Percentiles rank a stretch among this genome's conserved stretches.
These are phyloP conservation scores for Penicillium sp. DNA, from an alignment of 2,329 filamentous ascomycete species.

Conservation along the genomic window DNA sequence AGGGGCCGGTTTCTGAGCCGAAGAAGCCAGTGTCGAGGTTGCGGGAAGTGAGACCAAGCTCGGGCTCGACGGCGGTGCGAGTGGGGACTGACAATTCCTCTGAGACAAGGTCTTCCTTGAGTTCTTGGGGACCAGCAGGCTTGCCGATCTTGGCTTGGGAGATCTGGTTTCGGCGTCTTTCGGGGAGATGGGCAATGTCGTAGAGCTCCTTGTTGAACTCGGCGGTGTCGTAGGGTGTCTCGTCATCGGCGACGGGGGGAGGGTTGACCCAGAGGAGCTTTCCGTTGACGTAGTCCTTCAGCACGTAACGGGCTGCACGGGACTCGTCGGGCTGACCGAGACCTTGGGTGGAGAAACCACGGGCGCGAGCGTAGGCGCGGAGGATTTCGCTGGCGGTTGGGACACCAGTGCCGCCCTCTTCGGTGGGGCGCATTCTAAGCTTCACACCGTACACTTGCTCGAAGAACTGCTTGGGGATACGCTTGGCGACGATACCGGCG, in stretches of 20 bases:
- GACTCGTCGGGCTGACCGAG: slow-evolving; percentile 92
- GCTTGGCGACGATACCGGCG: slow-evolving; percentile 75
- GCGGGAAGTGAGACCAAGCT: slow-evolving; percentile 69
- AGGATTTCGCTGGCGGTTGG: slow-evolving; percentile 86
- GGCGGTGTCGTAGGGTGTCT: slow-evolving; percentile 60
- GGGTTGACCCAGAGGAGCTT: slow-evolving; percentile 92
- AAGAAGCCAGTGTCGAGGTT: slow-evolving; percentile 91
- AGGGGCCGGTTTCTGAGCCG: slow-evolving; percentile 59
- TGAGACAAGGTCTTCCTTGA: slow-evolving; percentile 33
- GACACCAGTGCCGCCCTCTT: slow-evolving; percentile 88
- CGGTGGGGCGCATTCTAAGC: slow-evolving; percentile 75
- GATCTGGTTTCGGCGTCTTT: slow-evolving; percentile 70
- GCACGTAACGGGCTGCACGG: slow-evolving; percentile 80
- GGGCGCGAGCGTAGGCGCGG: slow-evolving; percentile 79
- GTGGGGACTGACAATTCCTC: slow-evolving; percentile 20
- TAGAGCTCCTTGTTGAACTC: slow-evolving; percentile 92
- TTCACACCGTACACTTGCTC: slow-evolving; percentile 94
- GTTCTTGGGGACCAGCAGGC: slow-evolving; percentile 38
- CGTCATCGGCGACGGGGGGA: slow-evolving; percentile 59
- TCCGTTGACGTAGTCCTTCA: slow-evolving; percentile 97
- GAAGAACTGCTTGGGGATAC: slow-evolving; percentile 84
- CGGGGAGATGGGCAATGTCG: slow-evolving; percentile 76
- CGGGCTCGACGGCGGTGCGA: slow-evolving; percentile 38
- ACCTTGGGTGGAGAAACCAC: slow-evolving; percentile 88
- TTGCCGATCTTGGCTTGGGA: slow-evolving; percentile 47